Base-by-base conservation (phyloP, 805 yeast genomes). In the Kurtzmaniella fragi region DNA sequence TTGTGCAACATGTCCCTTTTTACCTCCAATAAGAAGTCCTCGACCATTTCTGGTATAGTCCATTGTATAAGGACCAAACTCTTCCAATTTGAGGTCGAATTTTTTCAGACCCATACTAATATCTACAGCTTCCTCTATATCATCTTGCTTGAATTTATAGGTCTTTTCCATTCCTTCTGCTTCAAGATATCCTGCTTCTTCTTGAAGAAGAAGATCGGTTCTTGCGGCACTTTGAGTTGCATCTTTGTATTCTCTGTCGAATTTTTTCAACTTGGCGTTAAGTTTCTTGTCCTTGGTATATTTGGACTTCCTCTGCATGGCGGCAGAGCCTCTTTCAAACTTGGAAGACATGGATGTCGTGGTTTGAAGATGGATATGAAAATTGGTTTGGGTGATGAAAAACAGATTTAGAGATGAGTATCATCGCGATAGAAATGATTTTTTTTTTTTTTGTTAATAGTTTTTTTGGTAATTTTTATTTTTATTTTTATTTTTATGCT, bases 81-180 rank as follows among this genome's bases (percentile, higher is more conserved):
- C 84, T 10, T 74, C 73, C 44, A 93, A 67, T 20, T 76, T 75
- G 42, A 93, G 70, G 42, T 84, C 82, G 52, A 93, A 79, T 37
- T 79, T 75, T 59, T 91, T 93, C 45, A 74, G 76, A 12, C 82
- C 77, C 0, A 96, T 87, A 3, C 82, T 61, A 27, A 73, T 68
- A 59, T 91, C 98, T 3, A 93, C 96, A 10, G 76, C 80, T 25
- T 75, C 73, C 17, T 66, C 74, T 28, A 93, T 82, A 37, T 91
- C 96, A 11, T 75, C 74, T 58, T 93, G 99, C 27, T 71, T 77
- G 49, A 86, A 86, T 61, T 84, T 86, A 66, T 69, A 87, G 0
- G 99, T 93, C 59, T 79, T 82, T 63, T 93, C 99, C 90, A 91
- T 81, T n/a, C 82, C 82, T 53, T 93, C 99, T 5, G 96, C 88